Percentiles rank a stretch among this genome's conserved stretches.
Evolutionary conservation across 2,329 filamentous ascomycete genomes (phyloP).

Genomic region (Colletotrichum plurivorum): DNA sequence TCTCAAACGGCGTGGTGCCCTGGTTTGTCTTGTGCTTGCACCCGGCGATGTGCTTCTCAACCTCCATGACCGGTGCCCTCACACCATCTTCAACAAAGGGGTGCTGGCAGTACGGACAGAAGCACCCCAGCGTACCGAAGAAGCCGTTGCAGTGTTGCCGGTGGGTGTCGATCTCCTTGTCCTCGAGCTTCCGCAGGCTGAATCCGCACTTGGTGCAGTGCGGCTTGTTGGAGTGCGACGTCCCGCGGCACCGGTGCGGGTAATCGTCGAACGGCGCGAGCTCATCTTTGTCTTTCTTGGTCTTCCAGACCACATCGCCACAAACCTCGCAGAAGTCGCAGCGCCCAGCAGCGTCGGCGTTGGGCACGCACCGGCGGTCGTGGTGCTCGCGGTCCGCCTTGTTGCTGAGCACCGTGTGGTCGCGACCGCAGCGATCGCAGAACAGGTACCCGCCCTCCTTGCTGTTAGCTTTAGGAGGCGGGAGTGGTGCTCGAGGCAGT

Average conservation of each 20-base stretch:
- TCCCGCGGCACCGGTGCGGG: conserved; percentile 41
- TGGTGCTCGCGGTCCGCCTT: conserved; percentile 42
- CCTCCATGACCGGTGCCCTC: not conserved
- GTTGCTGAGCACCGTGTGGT: conserved; percentile 39
- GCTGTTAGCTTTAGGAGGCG: conserved; percentile 30
- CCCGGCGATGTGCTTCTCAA: conserved; percentile 23
- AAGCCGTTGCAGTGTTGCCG: conserved; percentile 41
- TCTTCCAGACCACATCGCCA: conserved; percentile 38
- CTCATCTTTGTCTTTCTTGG: conserved; percentile 17
- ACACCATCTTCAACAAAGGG: conserved; percentile 3
- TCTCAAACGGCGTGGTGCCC: conserved; percentile 36
- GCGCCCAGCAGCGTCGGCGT: conserved; percentile 33
- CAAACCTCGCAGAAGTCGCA: conserved; percentile 42
- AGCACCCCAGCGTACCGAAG: conserved; percentile 34
- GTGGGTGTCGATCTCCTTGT: conserved; percentile 37
- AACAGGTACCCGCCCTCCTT: conserved; percentile 41
- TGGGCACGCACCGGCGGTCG: conserved; percentile 42
- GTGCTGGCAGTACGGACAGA: conserved; percentile 43
- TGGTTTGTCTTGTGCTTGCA: conserved; percentile 6
- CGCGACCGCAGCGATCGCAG: conserved; percentile 45
- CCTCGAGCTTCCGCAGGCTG: conserved; percentile 8
- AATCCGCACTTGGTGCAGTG: conserved; percentile 42
- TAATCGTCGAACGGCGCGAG: conserved; percentile 26
- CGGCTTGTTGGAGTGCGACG: conserved; percentile 26
- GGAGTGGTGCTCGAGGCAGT: conserved; percentile 22